Conservation (phyloP, 2,329 filamentous ascomycete genomes). For the Alternaria conjuncta region DNA sequence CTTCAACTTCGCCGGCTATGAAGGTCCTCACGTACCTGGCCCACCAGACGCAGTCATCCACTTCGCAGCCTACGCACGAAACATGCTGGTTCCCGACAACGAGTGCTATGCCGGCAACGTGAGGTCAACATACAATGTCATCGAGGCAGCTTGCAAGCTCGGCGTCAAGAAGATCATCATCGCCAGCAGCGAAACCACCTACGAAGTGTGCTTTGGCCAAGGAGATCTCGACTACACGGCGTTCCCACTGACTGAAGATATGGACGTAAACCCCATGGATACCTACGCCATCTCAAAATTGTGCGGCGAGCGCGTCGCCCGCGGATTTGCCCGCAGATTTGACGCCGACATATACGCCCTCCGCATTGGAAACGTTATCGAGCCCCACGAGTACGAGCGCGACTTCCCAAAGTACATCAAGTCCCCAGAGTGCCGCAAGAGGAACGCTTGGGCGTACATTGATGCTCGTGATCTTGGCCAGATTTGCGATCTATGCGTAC, state of each 20-base stretch:
- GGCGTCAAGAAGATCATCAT: constrained; percentile 68
- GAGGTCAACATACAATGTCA: constrained; percentile 65
- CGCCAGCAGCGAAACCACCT: constrained; percentile 65
- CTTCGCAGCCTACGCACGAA: constrained; percentile 64
- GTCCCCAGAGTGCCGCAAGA: constrained; percentile 59
- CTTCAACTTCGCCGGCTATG: constrained; percentile 61
- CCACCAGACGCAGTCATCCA: constrained; percentile 68
- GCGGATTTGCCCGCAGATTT: constrained; percentile 64
- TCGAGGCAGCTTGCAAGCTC: constrained; percentile 68
- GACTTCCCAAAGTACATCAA: constrained; percentile 61
- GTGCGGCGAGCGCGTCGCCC: constrained; percentile 63
- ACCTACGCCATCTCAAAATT: constrained; percentile 68
- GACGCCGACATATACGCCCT: constrained; percentile 65
- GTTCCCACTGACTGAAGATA: constrained; percentile 66
- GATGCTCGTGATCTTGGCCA: constrained; percentile 67
- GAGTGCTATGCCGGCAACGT: constrained; percentile 65
- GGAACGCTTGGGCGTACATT: constrained; percentile 69
- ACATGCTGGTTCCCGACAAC: constrained; percentile 67
- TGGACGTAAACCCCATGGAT: constrained; percentile 67
- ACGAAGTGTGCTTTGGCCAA: constrained; percentile 67
- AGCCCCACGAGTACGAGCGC: constrained; percentile 64
- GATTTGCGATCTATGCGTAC: constrained; percentile 63
- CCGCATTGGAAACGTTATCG: constrained; percentile 67
- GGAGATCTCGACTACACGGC: constrained; percentile 63
- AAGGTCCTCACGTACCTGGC: constrained; percentile 50